Conservation (phyloP, 805 yeast genomes). For the Jamesozyma hellenica region DNA sequence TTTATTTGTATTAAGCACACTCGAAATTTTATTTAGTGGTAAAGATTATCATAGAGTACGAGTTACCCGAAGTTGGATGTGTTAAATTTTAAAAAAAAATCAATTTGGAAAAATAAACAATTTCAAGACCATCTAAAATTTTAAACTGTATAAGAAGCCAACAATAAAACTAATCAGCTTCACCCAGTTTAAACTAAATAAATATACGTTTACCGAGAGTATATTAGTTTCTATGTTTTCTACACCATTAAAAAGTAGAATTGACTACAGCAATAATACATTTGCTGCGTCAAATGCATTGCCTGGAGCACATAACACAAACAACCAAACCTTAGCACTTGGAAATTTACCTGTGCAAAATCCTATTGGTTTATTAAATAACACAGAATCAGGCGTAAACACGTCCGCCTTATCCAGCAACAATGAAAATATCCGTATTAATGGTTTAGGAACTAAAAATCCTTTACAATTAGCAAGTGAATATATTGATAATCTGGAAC, state of each 20-base stretch:
- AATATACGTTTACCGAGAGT: no score
- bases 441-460: conserved; percentile 26
- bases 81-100: no score
- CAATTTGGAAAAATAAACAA: no score
- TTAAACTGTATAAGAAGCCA: no score
- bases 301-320: conserved; percentile 4
- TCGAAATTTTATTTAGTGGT: neutral
- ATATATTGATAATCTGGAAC: conserved; percentile 47
- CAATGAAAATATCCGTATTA: conserved; percentile 27
- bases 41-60: neutral
- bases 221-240: conserved; percentile 19
- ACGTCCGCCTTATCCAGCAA: conserved; percentile 3
- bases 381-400: neutral
- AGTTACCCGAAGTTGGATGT: conserved; percentile 1
- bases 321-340: neutral
- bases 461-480: conserved; percentile 49
- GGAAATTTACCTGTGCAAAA: neutral
- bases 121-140: no score
- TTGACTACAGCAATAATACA: conserved; percentile 19
- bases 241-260: conserved; percentile 27
- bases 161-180: no score
- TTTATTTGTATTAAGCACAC: no score
- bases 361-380: neutral
- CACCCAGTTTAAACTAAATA: no score
- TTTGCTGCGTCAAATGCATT: conserved; percentile 13